These are phyloP conservation scores for Candida parachauliodes DNA, from an alignment of 805 yeast species.

Conservation along the genomic window DNA sequence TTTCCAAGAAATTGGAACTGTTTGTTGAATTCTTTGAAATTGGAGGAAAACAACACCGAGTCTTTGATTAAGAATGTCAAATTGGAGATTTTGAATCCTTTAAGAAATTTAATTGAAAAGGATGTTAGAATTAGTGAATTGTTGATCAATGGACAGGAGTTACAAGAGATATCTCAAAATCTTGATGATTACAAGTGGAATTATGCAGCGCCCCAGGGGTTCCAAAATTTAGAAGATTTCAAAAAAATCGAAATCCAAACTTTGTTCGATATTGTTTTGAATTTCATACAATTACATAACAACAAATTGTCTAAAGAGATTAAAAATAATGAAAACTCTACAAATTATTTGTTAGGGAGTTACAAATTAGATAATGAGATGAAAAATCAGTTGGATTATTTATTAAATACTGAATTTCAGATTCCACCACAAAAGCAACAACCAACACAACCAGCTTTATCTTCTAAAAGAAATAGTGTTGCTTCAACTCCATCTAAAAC, in stretches of 20 bases:
- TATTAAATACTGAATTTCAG: slow-evolving; percentile 24
- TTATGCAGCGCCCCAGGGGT: slow-evolving; percentile 70
- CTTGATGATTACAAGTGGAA: slow-evolving; percentile 61
- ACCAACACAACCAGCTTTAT: background rate
- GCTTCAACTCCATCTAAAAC: background rate
- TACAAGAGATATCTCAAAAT: slow-evolving; percentile 33
- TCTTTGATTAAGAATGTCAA: slow-evolving; percentile 45
- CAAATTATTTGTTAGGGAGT: slow-evolving; percentile 57
- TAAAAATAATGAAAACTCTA: slow-evolving; percentile 53
- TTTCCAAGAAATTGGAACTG: slow-evolving; percentile 44
- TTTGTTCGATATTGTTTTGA: slow-evolving; percentile 60
- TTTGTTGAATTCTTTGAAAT: slow-evolving; percentile 48
- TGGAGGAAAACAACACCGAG: slow-evolving; percentile 46
- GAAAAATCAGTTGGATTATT: slow-evolving; percentile 31
- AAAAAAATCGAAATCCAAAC: slow-evolving; percentile 58
- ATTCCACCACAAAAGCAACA: slow-evolving; percentile 8
- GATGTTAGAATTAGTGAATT: slow-evolving; percentile 56
- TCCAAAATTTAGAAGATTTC: slow-evolving; percentile 69
- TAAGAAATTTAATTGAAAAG: slow-evolving; percentile 49
- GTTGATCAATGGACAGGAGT: slow-evolving; percentile 44
- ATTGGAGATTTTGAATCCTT: slow-evolving; percentile 52
- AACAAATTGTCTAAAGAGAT: slow-evolving; percentile 21
- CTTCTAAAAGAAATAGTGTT: slow-evolving; percentile 2
- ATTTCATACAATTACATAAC: slow-evolving; percentile 46
- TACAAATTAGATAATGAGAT: slow-evolving; percentile 36